Evolutionary conservation across 805 yeast species (phyloP), one percentile per base, ranked within the genome.

Genomic region (Candida alai): DNA sequence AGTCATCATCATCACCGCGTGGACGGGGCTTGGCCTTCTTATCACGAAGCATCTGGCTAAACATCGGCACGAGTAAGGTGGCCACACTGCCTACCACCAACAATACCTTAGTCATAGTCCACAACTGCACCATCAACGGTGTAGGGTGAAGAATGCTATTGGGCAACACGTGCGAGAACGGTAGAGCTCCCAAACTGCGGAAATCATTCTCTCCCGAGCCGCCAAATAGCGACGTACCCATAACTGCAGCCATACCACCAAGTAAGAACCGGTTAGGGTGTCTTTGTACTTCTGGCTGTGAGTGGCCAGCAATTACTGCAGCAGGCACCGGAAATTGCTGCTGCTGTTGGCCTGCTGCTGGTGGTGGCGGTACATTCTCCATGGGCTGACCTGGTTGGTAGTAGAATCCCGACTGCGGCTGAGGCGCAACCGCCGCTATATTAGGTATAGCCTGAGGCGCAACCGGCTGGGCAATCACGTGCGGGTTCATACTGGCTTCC

Each of bases 211-310:
- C 51, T 19, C 56, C 61, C 31, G 68, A 61, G 29, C 76, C 81
- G 34, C 74, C 75, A 35, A 73, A 62, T 30, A 77, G 60, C 1
- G 82, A 73, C 3, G 81, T 70, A 18, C 85, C 85, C 59, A 78
- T 68, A 47, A 80, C 67, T 34, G 78, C 66, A 16, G 83, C 80
- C 64, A 79, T 63, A 14, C 84, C 81, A 11, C 85, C 86, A 41
- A 80, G 49, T 28, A 80, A 51, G 18, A 74, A 48, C 51, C 76
- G 78, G 41, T 69, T 72, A 11, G 48, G 35, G 6, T 8, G 68
- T 12, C 27, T 24, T 24, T 26, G 35, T 28, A n/a, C 37, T 15
- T 36, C 39, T 17, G 19, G 21, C 23, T 16, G 37, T 1, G 16
- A 26, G 12, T 3, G 17, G 19, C 17, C n/a, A 14, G 13, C 12